A percentile compares a stretch with the other conserved stretches of the same genome.
These are phyloP conservation scores for Phellopilus nigrolimitatus DNA, from an alignment of 1,284 basidiomycete genomes.

Conservation along the genomic window DNA sequence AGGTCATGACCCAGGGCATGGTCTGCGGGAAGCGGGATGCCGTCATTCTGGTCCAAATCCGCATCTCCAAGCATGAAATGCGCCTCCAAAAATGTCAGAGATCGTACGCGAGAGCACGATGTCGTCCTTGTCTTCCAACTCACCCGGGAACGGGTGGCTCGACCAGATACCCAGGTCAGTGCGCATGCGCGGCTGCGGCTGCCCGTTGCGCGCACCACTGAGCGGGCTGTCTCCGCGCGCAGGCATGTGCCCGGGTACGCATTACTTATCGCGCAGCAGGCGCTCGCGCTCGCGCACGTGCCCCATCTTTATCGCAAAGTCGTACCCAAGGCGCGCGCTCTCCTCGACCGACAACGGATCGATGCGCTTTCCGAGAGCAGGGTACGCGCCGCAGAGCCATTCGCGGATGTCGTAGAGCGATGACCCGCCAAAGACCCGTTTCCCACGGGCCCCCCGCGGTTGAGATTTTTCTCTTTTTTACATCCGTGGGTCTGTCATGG, in stretches of 20 bases:
- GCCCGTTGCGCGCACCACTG: no score
- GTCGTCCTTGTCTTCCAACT: constrained; percentile 16
- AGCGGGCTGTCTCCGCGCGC: constrained; percentile 5
- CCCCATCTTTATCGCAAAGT: constrained; percentile 19
- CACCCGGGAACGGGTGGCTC: not conserved
- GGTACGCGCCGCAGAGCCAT: constrained; percentile 24
- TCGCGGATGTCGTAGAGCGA: no score
- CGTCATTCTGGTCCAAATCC: constrained; percentile 5
- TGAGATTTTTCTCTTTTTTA: no score
- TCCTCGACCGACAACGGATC: constrained; percentile 26
- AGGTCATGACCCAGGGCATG: no score
- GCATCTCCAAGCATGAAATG: not conserved
- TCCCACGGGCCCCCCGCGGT: no score
- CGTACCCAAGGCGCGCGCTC: constrained; percentile 24
- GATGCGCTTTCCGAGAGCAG: constrained; percentile 24
- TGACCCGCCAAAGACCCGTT: no score
- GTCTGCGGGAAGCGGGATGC: not conserved
- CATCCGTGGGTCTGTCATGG: no score
- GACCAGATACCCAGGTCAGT: not conserved
- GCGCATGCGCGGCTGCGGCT: constrained; percentile 8
- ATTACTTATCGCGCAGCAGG: constrained; percentile 15
- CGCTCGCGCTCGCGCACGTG: constrained; percentile 14
- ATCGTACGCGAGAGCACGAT: constrained; percentile 15
- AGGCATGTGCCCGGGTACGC: constrained; percentile 6
- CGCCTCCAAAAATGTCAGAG: constrained; percentile 15